Percentiles rank a stretch among this genome's conserved stretches.
Evolutionary conservation across 495 filamentous ascomycete species (phyloP).

Genomic region (Emericellopsis terricola): DNA sequence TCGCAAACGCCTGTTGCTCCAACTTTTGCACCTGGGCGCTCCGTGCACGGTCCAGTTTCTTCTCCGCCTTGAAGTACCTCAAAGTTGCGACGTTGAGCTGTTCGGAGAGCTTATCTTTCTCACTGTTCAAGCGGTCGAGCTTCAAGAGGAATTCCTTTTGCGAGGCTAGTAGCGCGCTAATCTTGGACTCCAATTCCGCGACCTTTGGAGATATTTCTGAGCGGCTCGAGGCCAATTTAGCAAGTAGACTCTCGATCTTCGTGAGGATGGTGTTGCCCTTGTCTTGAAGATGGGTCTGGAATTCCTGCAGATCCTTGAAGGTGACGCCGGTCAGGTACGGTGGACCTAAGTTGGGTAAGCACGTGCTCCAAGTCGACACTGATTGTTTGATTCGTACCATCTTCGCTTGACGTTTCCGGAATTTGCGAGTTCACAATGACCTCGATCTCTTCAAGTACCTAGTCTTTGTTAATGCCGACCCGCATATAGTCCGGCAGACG

Average conservation of each 20-base stretch:
- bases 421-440: constrained; percentile 36
- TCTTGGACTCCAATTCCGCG: constrained; percentile 48
- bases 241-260: constrained; percentile 22
- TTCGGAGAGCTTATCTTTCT: constrained; percentile 70
- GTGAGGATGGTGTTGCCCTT: constrained; percentile 28
- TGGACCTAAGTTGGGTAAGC: constrained; percentile 16
- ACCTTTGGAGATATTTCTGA: constrained; percentile 42
- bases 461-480: no score
- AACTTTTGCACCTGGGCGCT: constrained; percentile 83
- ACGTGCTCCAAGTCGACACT: constrained; percentile 3
- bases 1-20: constrained; percentile 70
- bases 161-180: constrained; percentile 54
- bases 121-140: constrained; percentile 53
- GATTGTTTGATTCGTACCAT: constrained; percentile 27
- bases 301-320: constrained; percentile 49
- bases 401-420: constrained; percentile 18
- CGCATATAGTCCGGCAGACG: no score
- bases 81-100: constrained; percentile 71
- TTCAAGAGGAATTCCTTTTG: constrained; percentile 69
- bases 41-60: constrained; percentile 72
- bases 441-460: constrained; percentile 80
- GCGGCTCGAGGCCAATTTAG: constrained; percentile 17
- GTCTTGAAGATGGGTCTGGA: constrained; percentile 59
- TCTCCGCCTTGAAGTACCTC: constrained; percentile 86
- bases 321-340: constrained; percentile 41